Conservation (phyloP, 352 stramenopile genomes). For the Pseudoperonospora humuli region DNA sequence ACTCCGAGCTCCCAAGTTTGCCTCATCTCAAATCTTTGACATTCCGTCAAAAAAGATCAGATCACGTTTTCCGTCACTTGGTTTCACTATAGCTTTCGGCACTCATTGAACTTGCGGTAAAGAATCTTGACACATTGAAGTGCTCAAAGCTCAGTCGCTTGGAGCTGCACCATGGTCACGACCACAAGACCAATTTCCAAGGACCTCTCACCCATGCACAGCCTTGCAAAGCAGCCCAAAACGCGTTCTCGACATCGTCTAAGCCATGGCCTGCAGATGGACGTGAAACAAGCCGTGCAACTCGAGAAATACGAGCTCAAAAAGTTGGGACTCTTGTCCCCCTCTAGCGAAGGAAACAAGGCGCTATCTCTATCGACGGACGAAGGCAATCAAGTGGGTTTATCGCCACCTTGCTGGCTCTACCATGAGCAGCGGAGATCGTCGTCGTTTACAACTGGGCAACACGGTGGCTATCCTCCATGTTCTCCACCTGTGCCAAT, state of each 20-base stretch:
- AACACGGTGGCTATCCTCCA: not conserved
- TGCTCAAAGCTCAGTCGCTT: constrained; percentile 1
- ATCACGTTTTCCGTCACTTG: not conserved
- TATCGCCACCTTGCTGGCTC: constrained; percentile 12
- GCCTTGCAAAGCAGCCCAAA: not conserved
- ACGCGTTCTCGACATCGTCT: constrained; percentile 3
- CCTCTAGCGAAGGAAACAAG: too few species aligned
- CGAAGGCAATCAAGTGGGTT: not conserved
- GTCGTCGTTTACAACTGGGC: constrained; percentile 25
- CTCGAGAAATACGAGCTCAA: constrained; percentile 28
- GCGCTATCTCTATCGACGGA: constrained; percentile 1
- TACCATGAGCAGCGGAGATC: constrained; percentile 20
- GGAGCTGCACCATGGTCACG: not conserved
- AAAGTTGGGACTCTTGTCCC: constrained; percentile 15
- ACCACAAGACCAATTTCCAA: constrained; percentile 3
- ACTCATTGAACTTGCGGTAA: too few species aligned
- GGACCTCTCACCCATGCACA: constrained; percentile 12
- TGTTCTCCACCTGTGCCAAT: constrained; percentile 53
- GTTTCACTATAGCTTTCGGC: constrained; percentile 6
- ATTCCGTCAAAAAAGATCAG: too few species aligned
- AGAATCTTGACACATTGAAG: constrained; percentile 14
- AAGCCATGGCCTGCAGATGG: constrained; percentile 24
- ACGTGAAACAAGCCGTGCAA: constrained; percentile 22
- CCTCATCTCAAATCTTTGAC: too few species aligned
- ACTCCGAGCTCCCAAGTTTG: too few species aligned